Evolutionary conservation across 2,329 filamentous ascomycete species (phyloP), one percentile per base, ranked within the genome.

Genomic region (Aspergillus quadricinctus): DNA sequence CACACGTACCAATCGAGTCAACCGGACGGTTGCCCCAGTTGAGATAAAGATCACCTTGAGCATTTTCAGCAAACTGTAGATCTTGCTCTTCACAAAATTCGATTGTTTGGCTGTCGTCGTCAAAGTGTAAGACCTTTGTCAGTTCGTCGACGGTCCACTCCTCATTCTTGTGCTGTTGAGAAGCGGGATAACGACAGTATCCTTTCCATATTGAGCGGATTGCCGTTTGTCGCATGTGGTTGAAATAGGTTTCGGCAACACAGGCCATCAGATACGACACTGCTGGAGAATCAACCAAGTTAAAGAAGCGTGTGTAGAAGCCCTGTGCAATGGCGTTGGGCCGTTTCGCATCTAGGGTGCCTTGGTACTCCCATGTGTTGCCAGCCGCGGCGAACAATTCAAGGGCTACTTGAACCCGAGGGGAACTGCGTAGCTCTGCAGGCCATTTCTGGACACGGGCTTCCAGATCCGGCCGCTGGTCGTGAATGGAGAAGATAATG

Each of bases 261-360:
- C 85, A 87, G 7, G 81, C 84, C 80, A 85, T 83, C 7, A 87
- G 72, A 63, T 86, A 88, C 0, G 84, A 83, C 1, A 84, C 78
- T 31, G 77, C 73, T 3, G 75, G 75, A 1, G 83, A 86, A 53
- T 76, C 75, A 45, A 87, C 69, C 19, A 84, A 64, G 9, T 73
- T 76, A 77, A 85, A 88, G 62, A 87, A 87, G 2, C 76, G 74
- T 49, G 78, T 72, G 69, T 81, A 84, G 58, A 86, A 83, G 27
- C 81, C 80, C 59, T 83, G 82, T 6, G 82, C 83, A 53, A 84
- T 78, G 7, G 79, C 72, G 62, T 82, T 81, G 4, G 73, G 73
- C 49, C 77, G 73, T 53, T 73, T 73, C 17, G 79, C 75, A 57
- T 79, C 77, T 5, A 85, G 71, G 31, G 77, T 80, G 35, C 80